Evolutionary conservation across 2,329 filamentous ascomycete species (phyloP).

Genomic region (Venturia oleaginea): DNA sequence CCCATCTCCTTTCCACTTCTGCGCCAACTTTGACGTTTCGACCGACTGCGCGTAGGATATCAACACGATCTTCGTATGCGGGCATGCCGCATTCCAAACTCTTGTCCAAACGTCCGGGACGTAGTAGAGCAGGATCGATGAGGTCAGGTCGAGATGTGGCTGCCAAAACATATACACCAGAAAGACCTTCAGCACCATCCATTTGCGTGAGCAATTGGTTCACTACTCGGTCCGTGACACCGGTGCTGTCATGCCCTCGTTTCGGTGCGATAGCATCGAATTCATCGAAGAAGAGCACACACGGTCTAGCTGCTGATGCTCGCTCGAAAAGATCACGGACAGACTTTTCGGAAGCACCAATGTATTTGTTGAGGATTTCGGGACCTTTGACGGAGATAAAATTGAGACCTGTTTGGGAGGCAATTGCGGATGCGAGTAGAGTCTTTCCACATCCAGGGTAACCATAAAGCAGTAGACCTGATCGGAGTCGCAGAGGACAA

Average conservation of each 20-base stretch:
- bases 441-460: constrained; percentile 97
- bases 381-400: constrained; percentile 98
- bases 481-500: constrained; percentile 88
- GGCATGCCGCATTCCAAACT: constrained; percentile 88
- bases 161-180: constrained; percentile 90
- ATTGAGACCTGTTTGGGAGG: constrained; percentile 93
- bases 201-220: constrained; percentile 98
- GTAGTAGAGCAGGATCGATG: constrained; percentile 85
- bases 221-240: constrained; percentile 96
- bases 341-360: constrained; percentile 92
- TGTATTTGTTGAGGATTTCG: constrained; percentile 98
- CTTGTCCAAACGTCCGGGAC: constrained; percentile 90
- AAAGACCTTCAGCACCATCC: constrained; percentile 93
- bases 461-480: constrained; percentile 85
- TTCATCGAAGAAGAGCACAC: constrained; percentile 96
- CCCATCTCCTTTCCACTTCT: constrained; percentile 26
- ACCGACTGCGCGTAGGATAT: constrained; percentile 80
- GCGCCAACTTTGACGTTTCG: constrained; percentile 49
- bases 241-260: constrained; percentile 90
- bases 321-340: constrained; percentile 93
- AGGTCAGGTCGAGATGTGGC: constrained; percentile 89
- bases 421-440: constrained; percentile 88
- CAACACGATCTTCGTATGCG: constrained; percentile 65
- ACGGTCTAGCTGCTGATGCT: constrained; percentile 81
- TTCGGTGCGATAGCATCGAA: constrained; percentile 98